phyloP scores from a whole-genome alignment of 371 early-diverging fungal species.

The Entomophthora muscae region DNA sequence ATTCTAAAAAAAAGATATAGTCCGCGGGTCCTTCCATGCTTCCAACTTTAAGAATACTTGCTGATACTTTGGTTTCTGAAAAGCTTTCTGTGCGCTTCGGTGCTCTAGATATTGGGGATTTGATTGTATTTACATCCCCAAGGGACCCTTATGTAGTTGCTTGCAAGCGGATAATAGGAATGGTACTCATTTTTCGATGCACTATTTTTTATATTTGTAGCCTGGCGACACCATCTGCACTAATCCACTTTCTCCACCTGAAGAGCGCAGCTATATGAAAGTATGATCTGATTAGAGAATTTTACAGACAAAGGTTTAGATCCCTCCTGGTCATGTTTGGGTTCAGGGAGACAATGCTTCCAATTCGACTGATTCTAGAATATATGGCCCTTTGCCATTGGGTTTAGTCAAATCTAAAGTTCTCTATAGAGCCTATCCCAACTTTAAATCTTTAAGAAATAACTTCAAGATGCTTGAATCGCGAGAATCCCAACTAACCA shows the following conservation, averaged over 20 bases:
- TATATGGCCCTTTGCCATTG: slow-evolving; percentile 66
- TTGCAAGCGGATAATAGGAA: slow-evolving; percentile 56
- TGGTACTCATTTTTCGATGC: slow-evolving; percentile 23
- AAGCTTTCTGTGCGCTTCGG: slow-evolving; percentile 32
- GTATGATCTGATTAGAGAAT: neutral
- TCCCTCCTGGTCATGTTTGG: slow-evolving; percentile 47
- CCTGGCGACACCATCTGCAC: slow-evolving; percentile 47
- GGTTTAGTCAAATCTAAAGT: slow-evolving; percentile 28
- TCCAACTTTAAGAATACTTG: slow-evolving; percentile 50
- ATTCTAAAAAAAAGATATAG: slow-evolving; percentile 18
- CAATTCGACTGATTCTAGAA: slow-evolving; percentile 60
- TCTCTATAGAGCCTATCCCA: neutral
- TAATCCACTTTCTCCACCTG: slow-evolving; percentile 25
- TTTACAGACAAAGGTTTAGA: slow-evolving; percentile 17
- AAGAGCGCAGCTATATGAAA: neutral
- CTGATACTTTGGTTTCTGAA: slow-evolving; percentile 46
- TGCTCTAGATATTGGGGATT: slow-evolving; percentile 41
- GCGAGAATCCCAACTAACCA: neutral
- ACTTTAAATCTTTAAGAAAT: neutral
- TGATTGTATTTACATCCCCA: slow-evolving; percentile 57
- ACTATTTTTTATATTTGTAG: slow-evolving; percentile 14
- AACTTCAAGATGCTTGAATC: neutral
- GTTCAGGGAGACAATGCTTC: slow-evolving; percentile 57
- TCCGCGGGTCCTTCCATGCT: slow-evolving; percentile 75
- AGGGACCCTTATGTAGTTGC: slow-evolving; percentile 36